Evolutionary conservation across 1,139 yeast species (phyloP).

Genomic region (Nakaseomyces nivariensis): DNA sequence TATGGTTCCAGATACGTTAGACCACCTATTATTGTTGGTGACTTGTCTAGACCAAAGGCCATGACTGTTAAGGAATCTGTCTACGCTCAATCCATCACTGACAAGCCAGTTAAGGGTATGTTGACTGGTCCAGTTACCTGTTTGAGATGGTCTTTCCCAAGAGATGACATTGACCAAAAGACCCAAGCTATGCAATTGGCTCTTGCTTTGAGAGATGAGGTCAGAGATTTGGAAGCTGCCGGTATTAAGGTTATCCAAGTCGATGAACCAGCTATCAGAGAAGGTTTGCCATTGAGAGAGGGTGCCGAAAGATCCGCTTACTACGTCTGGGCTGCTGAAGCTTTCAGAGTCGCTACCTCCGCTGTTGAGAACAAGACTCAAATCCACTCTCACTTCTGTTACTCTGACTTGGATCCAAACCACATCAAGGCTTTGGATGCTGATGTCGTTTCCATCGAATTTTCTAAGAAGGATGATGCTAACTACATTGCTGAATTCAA

Average conservation of each 20-base stretch:
- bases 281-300: constrained; percentile 98
- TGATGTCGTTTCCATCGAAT: constrained; percentile 97
- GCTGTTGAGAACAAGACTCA: constrained; percentile 94
- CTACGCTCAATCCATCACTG: constrained; percentile 93
- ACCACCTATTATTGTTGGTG: constrained; percentile 99
- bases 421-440: constrained; percentile 99
- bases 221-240: constrained; percentile 93
- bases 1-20: constrained; percentile 99
- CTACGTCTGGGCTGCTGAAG: constrained; percentile 98
- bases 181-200: constrained; percentile 96
- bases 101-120: constrained; percentile 99
- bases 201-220: constrained; percentile 97
- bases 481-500: constrained; percentile 96
- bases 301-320: constrained; percentile 95
- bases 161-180: constrained; percentile 93
- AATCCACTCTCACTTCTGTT: constrained; percentile 99
- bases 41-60: constrained; percentile 94
- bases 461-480: constrained; percentile 99
- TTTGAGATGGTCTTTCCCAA: constrained; percentile 99
- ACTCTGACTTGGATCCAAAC: constrained; percentile 98
- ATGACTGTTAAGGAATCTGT: constrained; percentile 99
- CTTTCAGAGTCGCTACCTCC: constrained; percentile 98
- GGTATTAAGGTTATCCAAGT: constrained; percentile 98
- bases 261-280: constrained; percentile 99
- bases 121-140: constrained; percentile 99